Base-by-base conservation (phyloP, 805 yeast species). In the Candida tallmaniae region DNA sequence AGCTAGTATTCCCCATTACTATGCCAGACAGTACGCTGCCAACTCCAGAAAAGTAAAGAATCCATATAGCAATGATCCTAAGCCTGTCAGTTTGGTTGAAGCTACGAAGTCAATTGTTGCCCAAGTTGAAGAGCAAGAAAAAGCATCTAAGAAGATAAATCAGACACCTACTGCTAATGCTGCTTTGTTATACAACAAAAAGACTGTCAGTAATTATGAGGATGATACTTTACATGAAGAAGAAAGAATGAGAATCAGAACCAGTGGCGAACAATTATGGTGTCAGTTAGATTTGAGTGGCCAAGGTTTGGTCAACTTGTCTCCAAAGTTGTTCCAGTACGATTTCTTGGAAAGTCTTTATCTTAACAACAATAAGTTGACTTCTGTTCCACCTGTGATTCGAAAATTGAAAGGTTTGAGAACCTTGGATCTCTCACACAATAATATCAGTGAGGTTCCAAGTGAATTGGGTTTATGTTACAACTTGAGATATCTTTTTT, bases 201-300 rank as follows among this genome's bases (percentile, higher is more conserved):
- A 67, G 38, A 48, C 58, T n/a, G 48, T 56, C 2, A 59, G 63
- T 12, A 66, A 70, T 29, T 64, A 69, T 40, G 84, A 79, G 44
- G 85, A 81, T 48, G 69, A 64, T 31, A 58, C 54, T 26, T 22
- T 42, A 11, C 60, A 54, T 40, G 82, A 79, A 51, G 80, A 76
- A 48, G 78, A 79, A 54, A 64, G 83, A 56, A 73, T 78, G 62
- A 70, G 79, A 58, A 60, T 68, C 23, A 70, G 70, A 42, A 73
- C 76, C 18, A 68, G 70, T 51, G 78, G 83, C 23, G 81, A 80
- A 40, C 97, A 89, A 62, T 73, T 84, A 52, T 93, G 99, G 99
- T 83, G 94, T 35, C 90, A 89, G 5, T 66, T 93, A 45, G 99
- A 93, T 62, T 67, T 90, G 45, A 79, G 94, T 44, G 96, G 96